Percentiles rank a stretch among this genome's conserved stretches.
These are phyloP conservation scores for Trypanosoma melophagium DNA, from an alignment of 208 protist genomes.

Conservation along the genomic window DNA sequence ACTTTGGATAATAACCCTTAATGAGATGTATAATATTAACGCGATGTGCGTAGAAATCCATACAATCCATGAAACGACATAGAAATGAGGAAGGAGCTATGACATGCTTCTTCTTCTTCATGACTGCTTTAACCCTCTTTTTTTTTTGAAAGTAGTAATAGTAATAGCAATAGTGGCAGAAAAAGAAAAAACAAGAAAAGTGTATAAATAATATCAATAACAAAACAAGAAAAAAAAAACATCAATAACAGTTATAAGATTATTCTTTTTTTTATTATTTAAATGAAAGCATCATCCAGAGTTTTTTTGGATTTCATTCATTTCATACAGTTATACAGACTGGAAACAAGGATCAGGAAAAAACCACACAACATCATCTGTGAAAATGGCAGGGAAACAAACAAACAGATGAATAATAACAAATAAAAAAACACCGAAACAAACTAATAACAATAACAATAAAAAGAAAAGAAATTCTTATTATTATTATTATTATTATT, in stretches of 20 bases:
- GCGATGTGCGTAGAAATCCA: slow-evolving; percentile 26
- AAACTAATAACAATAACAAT: neutral
- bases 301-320: too few species aligned
- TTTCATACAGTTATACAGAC: too few species aligned
- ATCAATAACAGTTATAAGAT: neutral
- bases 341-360: too few species aligned
- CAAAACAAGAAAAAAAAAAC: neutral
- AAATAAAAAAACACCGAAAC: neutral
- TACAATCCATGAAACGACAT: slow-evolving; percentile 1
- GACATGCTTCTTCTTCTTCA: slow-evolving; percentile 2
- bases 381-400: neutral
- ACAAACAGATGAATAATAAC: neutral
- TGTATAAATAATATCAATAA: neutral
- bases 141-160: slow-evolving; percentile 2
- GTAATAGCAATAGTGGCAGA: neutral
- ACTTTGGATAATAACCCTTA: slow-evolving; percentile 17
- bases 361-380: too few species aligned
- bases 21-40: slow-evolving; percentile 21
- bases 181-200: slow-evolving; percentile 7
- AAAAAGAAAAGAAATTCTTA: neutral
- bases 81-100: slow-evolving; percentile 1
- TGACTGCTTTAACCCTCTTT: neutral
- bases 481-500: neutral
- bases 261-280: neutral
- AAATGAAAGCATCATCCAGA: too few species aligned